These are phyloP conservation scores for Colletotrichum eremochloae DNA, from an alignment of 2,329 filamentous ascomycete species.

Conservation along the genomic window DNA sequence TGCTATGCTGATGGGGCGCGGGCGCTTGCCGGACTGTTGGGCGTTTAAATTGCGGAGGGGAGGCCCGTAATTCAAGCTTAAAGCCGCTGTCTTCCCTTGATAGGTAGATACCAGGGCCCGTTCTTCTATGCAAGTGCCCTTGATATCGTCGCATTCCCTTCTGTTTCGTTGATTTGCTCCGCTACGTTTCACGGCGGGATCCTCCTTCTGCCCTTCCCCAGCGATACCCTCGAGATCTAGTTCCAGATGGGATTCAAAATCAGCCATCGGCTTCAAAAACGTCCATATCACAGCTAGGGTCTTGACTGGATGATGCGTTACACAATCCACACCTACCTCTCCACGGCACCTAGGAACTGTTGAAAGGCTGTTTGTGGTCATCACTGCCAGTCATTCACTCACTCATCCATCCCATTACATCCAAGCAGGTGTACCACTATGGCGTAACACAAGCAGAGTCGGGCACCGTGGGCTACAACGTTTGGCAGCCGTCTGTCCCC, in stretches of 20 bases:
- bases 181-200: background rate
- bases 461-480: background rate
- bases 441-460: background rate
- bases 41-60: background rate
- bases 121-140: background rate
- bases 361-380: background rate
- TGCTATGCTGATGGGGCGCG: background rate
- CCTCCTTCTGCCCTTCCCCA: background rate
- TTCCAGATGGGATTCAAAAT: background rate
- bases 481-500: background rate
- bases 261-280: background rate
- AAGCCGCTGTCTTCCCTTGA: background rate
- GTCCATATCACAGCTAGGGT: background rate
- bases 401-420: background rate
- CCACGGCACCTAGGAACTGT: background rate
- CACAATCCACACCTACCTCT: background rate
- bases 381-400: background rate
- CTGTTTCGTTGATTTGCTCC: background rate
- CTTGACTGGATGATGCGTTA: background rate
- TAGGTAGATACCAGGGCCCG: background rate
- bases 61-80: constrained; percentile 26
- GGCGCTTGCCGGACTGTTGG: constrained; percentile 31
- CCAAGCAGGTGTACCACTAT: background rate
- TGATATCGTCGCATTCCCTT: background rate
- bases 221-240: background rate